These are phyloP conservation scores for Biscogniauxia sp. DNA, from an alignment of 2,329 filamentous ascomycete species.

Conservation along the genomic window DNA sequence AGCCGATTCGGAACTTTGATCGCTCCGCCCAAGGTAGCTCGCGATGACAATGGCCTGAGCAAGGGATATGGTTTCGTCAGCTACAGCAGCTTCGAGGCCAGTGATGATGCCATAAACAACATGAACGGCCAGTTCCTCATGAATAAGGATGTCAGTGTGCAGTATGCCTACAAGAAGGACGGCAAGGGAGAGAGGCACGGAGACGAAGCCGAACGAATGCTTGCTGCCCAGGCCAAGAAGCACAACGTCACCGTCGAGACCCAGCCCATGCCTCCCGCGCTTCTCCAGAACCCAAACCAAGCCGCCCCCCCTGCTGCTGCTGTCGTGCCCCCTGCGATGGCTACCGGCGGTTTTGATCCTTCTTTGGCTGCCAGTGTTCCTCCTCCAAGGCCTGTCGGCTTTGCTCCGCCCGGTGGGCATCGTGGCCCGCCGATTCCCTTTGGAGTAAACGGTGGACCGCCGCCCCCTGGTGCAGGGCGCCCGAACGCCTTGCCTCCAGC, in stretches of 20 bases:
- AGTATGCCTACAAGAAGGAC: constrained; percentile 99
- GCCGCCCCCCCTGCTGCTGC: constrained; percentile 24
- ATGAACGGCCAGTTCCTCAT: constrained; percentile 97
- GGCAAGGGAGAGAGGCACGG: constrained; percentile 96
- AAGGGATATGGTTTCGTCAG: constrained; percentile 98
- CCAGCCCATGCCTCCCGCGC: constrained; percentile 71
- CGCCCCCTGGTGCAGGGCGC: constrained; percentile 29
- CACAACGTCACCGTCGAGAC: constrained; percentile 86
- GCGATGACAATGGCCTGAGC: constrained; percentile 82
- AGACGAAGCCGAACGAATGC: constrained; percentile 86
- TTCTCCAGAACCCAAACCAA: constrained; percentile 49
- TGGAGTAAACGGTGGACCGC: constrained; percentile 39
- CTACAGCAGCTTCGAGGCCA: constrained; percentile 89
- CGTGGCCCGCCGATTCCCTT: constrained; percentile 33
- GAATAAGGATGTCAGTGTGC: constrained; percentile 93
- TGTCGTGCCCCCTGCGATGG: constrained; percentile 27
- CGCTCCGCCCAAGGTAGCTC: constrained; percentile 83
- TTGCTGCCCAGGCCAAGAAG: constrained; percentile 89
- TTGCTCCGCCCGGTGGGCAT: constrained; percentile 28
- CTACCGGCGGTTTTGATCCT: constrained; percentile 26
- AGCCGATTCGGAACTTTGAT: constrained; percentile 85
- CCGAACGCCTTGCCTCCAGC: constrained; percentile 52
- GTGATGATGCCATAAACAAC: constrained; percentile 84
- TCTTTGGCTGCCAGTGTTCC: constrained; percentile 35
- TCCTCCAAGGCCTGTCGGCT: constrained; percentile 38